Percentiles rank a stretch among this genome's conserved stretches.
Evolutionary conservation across 176 grass and related monocot genomes (phyloP).

Genomic region (Chloris gayana): DNA sequence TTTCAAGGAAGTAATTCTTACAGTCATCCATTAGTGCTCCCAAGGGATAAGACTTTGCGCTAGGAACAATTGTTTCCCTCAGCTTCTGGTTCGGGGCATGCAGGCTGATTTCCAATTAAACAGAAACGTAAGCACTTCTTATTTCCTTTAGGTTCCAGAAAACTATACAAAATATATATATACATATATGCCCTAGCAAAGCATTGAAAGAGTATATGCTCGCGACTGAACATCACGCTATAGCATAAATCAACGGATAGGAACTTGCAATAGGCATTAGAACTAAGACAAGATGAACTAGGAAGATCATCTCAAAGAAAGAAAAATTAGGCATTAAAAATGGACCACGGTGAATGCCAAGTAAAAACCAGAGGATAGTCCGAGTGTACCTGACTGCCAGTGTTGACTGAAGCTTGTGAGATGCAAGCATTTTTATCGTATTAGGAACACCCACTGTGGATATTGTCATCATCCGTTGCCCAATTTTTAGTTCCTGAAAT

Average conservation of each 20-base stretch:
- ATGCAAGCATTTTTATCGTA: conserved; percentile 82
- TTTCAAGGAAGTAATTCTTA: conserved; percentile 81
- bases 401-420: conserved; percentile 93
- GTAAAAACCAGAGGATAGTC: not conserved
- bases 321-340: not conserved
- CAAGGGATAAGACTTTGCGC: conserved; percentile 89
- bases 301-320: not conserved
- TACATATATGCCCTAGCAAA: not conserved
- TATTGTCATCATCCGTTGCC: conserved; percentile 99
- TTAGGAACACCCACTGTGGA: conserved; percentile 97
- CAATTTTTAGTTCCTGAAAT: conserved; percentile 81
- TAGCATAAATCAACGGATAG: not conserved
- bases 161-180: not conserved
- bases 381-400: conserved; percentile 76
- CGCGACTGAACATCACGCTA: not conserved
- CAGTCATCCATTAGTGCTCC: conserved; percentile 83
- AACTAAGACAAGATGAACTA: not conserved
- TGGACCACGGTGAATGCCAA: not conserved
- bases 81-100: conserved; percentile 87
- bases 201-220: not conserved
- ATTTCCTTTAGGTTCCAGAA: not conserved
- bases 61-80: conserved; percentile 88
- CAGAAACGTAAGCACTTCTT: not conserved
- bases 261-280: not conserved
- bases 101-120: conserved; percentile 49